phyloP scores from a whole-genome alignment of 352 stramenopile species.

The Globisporangium solare region DNA sequence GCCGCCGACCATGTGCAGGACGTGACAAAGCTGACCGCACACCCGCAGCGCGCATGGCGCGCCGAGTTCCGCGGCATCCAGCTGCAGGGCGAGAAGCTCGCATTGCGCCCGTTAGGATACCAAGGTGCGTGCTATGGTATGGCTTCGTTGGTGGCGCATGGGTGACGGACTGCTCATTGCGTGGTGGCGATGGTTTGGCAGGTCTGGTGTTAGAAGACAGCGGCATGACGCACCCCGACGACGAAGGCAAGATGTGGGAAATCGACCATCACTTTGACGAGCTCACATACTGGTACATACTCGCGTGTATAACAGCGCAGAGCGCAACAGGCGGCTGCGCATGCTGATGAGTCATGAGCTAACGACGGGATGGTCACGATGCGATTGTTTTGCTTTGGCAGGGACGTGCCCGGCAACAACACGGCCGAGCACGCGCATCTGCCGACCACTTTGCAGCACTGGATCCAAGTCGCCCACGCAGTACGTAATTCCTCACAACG shows the following conservation, averaged over 20 bases:
- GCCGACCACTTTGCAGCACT: constrained; percentile 45
- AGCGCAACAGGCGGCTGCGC: too few relatives aligned
- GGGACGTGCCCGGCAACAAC: constrained; percentile 52
- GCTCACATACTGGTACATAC: constrained; percentile 50
- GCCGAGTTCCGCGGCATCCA: constrained; percentile 72
- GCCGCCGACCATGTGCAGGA: constrained; percentile 21
- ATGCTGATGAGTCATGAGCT: too few relatives aligned
- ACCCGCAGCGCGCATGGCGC: constrained; percentile 18
- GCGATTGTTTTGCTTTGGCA: constrained; percentile 19
- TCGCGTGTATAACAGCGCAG: too few relatives aligned
- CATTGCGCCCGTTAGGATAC: constrained; percentile 34
- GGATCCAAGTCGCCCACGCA: constrained; percentile 47
- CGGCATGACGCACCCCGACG: constrained; percentile 42
- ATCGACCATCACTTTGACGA: constrained; percentile 75
- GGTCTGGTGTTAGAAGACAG: constrained; percentile 62
- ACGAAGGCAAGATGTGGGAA: constrained; percentile 73
- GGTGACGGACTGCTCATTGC: not conserved
- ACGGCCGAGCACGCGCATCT: constrained; percentile 49
- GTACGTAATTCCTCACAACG: constrained; percentile 29
- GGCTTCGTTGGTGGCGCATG: not conserved
- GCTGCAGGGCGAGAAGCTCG: constrained; percentile 45
- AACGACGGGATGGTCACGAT: not conserved
- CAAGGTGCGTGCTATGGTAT: constrained; percentile 21
- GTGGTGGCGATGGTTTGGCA: constrained; percentile 9
- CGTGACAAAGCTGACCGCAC: constrained; percentile 20